Base-by-base conservation (phyloP, 495 filamentous ascomycete species). In the Tetracladium setigerum region DNA sequence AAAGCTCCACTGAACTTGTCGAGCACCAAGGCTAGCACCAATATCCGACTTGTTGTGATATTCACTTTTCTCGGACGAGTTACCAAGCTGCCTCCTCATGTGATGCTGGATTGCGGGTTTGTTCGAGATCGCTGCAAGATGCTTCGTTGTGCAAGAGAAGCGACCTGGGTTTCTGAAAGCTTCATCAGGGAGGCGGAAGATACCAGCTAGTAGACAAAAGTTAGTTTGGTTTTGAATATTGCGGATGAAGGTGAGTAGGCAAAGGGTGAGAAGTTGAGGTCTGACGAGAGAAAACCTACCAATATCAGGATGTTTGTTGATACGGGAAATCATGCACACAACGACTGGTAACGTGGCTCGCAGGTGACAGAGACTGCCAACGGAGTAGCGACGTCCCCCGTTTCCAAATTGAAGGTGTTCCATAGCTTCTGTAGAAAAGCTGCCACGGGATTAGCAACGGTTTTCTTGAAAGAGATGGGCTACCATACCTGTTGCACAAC, bases 291-390 rank as follows among this genome's bases (percentile, higher is more conserved):
- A 24, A 24, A 14, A 44, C 40, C 9, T 45, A 59, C 56, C 46
- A 47, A 55, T 45, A 19, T 56, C 56, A 30, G 46, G 36, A 44
- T 53, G 49, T 24, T 44, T 50, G 41, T 49, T 51, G 11, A 60
- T 30, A n/a, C 52, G 51, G 14, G 41, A 32, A 8, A 60, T 16
- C 9, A 45, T 35, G 27, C 35, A 46, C 15, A 30, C 35, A 13
- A 52, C 18, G 5, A 35, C 15, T 16, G 57, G 38, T 39, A 56
- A 47, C 15, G 46, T 37, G 24, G 1, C 27, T 32, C 47, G 47
- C 44, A 60, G 13, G 15, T 19, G 2, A 2, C 56, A 24, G 38
- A 60, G 33, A 27, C 54, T 44, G 3, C 52, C 38, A 4, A 33
- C 13, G 10, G 33, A 16, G 36, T 60, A 60, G 17, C 52, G 56